Evolutionary conservation across 805 yeast species (phyloP).

Genomic region (Yamadazyma takamatsuzukensis): DNA sequence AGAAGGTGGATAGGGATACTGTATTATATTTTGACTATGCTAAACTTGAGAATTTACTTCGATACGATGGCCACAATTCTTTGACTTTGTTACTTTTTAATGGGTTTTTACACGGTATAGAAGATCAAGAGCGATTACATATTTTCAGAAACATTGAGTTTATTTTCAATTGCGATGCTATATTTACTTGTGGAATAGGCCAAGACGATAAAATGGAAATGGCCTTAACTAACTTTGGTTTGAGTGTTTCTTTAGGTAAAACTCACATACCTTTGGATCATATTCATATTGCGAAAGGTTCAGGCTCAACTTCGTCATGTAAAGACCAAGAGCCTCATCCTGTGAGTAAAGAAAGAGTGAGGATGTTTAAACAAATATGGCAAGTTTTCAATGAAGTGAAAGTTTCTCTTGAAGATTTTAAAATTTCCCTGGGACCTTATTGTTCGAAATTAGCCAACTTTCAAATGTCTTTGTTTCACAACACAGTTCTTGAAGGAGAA

Average conservation of each 20-base stretch:
- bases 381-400: constrained; percentile 11
- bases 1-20: constrained; percentile 8
- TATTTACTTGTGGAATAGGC: constrained; percentile 13
- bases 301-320: not conserved
- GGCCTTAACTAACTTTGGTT: constrained; percentile 13
- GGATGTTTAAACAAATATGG: constrained; percentile 8
- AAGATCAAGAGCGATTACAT: constrained; percentile 13
- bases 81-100: constrained; percentile 16
- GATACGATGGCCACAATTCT: constrained; percentile 13
- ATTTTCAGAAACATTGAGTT: constrained; percentile 25
- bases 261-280: constrained; percentile 16
- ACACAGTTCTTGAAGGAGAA: constrained; percentile 7
- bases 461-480: constrained; percentile 12
- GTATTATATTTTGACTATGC: constrained; percentile 19
- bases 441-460: constrained; percentile 18
- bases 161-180: constrained; percentile 17
- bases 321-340: constrained; percentile 7
- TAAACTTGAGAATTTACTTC: constrained; percentile 16
- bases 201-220: constrained; percentile 8
- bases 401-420: constrained; percentile 23
- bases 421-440: constrained; percentile 16
- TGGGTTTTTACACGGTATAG: constrained; percentile 18
- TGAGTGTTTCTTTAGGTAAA: constrained; percentile 15
- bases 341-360: constrained; percentile 4
- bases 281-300: constrained; percentile 1